Percentiles rank a stretch among this genome's conserved stretches.
phyloP scores from a whole-genome alignment of 2,329 filamentous ascomycete species.

The Apiospora arundinis region DNA sequence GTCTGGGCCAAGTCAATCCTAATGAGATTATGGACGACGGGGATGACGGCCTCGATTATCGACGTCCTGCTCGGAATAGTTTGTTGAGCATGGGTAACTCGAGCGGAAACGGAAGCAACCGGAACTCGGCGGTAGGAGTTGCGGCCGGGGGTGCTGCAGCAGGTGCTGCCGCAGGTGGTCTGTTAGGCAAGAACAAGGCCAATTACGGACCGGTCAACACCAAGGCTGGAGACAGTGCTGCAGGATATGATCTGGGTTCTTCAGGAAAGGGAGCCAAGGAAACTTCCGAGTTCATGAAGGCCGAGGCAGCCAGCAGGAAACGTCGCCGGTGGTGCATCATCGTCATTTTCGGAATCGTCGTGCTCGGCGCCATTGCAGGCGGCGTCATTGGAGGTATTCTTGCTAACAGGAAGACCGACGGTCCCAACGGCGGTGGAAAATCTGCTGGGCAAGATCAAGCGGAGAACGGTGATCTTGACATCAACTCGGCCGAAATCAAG shows the following conservation, averaged over 20 bases:
- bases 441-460: constrained; percentile 65
- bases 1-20: constrained; percentile 72
- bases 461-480: constrained; percentile 73
- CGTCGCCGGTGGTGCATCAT: constrained; percentile 76
- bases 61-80: constrained; percentile 58
- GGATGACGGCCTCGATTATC: constrained; percentile 77
- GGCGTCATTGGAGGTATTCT: constrained; percentile 62
- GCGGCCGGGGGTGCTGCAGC: constrained; percentile 53
- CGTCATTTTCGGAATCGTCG: constrained; percentile 65
- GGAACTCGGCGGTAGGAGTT: constrained; percentile 53
- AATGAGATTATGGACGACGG: constrained; percentile 85
- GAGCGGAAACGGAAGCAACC: constrained; percentile 45
- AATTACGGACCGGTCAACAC: constrained; percentile 60
- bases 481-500: constrained; percentile 81
- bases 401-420: constrained; percentile 50
- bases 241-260: constrained; percentile 44
- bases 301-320: constrained; percentile 65
- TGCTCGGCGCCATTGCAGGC: constrained; percentile 76
- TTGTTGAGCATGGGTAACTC: constrained; percentile 63
- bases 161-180: constrained; percentile 44
- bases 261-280: constrained; percentile 61
- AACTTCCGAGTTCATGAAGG: constrained; percentile 65
- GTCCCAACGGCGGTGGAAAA: constrained; percentile 43
- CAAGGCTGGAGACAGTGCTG: constrained; percentile 40
- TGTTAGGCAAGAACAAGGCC: constrained; percentile 45